Evolutionary conservation across 345 rosid genomes (phyloP).

Genomic region (Conringia planisiliqua): DNA sequence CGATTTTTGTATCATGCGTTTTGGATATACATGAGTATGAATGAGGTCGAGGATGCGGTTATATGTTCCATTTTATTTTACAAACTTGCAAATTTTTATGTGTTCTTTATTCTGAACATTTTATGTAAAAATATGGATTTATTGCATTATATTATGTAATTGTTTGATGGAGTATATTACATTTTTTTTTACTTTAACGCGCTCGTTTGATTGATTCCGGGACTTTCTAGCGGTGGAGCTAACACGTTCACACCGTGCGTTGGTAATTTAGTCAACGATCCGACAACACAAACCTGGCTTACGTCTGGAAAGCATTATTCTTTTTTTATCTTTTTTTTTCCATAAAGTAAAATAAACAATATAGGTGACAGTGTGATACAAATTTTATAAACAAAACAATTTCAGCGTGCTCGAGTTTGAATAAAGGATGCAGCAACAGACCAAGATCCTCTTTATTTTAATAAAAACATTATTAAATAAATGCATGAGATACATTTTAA

Average conservation of each 20-base stretch:
- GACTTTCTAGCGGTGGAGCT: background rate
- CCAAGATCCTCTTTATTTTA: background rate
- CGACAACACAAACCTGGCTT: slow-evolving; percentile 2
- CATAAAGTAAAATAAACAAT: background rate
- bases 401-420: background rate
- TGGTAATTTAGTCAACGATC: background rate
- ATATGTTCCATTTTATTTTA: background rate
- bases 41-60: background rate
- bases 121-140: background rate
- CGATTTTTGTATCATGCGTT: background rate
- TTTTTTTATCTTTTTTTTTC: background rate
- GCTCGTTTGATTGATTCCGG: background rate
- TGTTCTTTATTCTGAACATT: background rate
- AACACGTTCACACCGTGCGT: slow-evolving; percentile 10
- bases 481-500: slow-evolving; percentile 9
- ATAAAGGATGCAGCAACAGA: background rate
- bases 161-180: background rate
- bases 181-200: background rate
- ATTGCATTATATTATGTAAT: background rate
- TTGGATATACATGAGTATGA: background rate
- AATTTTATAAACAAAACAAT: background rate
- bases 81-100: background rate
- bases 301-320: background rate
- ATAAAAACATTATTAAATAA: background rate
- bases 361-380: background rate